These are phyloP conservation scores for Parmelia sp. DNA, from an alignment of 495 filamentous ascomycete species.

Conservation along the genomic window DNA sequence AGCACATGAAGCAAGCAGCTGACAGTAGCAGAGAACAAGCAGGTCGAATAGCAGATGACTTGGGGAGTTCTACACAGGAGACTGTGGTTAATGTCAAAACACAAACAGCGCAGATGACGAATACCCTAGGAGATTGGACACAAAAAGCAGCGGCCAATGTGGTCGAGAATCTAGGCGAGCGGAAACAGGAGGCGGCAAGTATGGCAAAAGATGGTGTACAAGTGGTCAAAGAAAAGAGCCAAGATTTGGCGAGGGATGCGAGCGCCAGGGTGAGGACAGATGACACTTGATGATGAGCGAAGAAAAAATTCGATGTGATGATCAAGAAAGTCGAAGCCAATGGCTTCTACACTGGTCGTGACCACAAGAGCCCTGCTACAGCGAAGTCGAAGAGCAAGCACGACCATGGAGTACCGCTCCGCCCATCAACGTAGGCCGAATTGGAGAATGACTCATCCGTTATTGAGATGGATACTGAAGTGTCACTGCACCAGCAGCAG, in stretches of 20 bases:
- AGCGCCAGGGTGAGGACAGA: not conserved
- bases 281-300: not conserved
- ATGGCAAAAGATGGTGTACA: not conserved
- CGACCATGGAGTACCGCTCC: not conserved
- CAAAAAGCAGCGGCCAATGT: not conserved
- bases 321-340: not conserved
- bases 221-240: not conserved
- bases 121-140: not conserved
- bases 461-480: not conserved
- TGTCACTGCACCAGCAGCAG: not conserved
- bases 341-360: not conserved
- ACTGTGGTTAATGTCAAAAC: slow-evolving; percentile 16
- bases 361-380: not conserved
- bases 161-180: not conserved
- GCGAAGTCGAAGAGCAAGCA: not conserved
- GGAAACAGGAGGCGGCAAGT: not conserved
- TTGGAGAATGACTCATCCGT: not conserved
- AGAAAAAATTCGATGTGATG: not conserved
- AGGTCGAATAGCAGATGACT: not conserved
- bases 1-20: not conserved
- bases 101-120: slow-evolving; percentile 26
- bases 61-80: not conserved
- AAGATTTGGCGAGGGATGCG: not conserved
- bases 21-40: not conserved
- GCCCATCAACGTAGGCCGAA: not conserved